Base-by-base conservation (phyloP, 129 eudicot genomes). In the Deinandra increscens region DNA sequence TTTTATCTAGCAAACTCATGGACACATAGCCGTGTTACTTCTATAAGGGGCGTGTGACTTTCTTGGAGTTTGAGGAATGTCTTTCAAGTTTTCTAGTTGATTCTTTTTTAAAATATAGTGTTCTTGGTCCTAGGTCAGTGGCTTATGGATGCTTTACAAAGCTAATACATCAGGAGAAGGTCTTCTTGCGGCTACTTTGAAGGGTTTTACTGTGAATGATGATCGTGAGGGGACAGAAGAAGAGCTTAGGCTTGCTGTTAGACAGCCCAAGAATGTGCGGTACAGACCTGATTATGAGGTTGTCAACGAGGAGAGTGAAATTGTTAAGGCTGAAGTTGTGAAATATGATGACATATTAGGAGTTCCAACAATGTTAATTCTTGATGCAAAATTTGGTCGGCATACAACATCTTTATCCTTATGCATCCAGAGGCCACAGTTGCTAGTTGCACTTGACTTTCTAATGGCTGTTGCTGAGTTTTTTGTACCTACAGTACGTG, bases 381-480 rank as follows among this genome's bases (percentile, higher is more conserved):
- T 93, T 36, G 98, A 93, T 83, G 92, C 92, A 54, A 93, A 74
- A 69, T 81, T 93, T 37, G 61, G 79, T 76, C 81, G 83, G 65
- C 41, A 69, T 42, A 80, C 87, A 22, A 86, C 98, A 49, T 79
- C 76, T 54, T 23, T 93, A 19, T 83, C 86, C 71, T 42, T 93
- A 50, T 83, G 95, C 60, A 78, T 93, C 61, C 98, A 93, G 71
- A 80, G 97, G 76, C 98, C 98, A 70, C 98, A 87, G 48, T 62
- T 93, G 86, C 98, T 93, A 64, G 98, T 93, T 73, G 96, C 98
- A 73, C 98, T 93, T 66, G 98, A 93, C 74, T 93, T 93, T 80
- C 76, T 93, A 66, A 84, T 89, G 76, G 98, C 91, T 3, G 88
- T 89, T 33, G 96, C 83, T 64, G 98, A 93, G 81, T 93, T 89